A percentile compares a stretch with the other conserved stretches of the same genome.
These are phyloP conservation scores for Actinomortierella ambigua DNA, from an alignment of 371 early-diverging fungal species.

Conservation along the genomic window DNA sequence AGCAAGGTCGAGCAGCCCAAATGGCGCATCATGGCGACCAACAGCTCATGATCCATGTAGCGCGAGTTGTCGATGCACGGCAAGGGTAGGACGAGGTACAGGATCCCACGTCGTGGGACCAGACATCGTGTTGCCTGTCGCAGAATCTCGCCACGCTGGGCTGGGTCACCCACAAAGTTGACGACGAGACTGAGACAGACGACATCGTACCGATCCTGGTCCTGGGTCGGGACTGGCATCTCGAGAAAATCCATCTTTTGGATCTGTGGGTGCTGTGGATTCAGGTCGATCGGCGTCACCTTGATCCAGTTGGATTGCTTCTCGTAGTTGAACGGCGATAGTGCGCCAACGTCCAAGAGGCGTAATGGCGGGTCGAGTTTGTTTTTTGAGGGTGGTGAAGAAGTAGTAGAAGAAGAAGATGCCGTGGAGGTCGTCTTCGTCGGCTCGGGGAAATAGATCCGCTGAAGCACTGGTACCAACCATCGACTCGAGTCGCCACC, in stretches of 20 bases:
- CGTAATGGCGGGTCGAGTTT: slow-evolving; percentile 42
- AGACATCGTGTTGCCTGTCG: slow-evolving; percentile 54
- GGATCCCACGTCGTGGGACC: slow-evolving; percentile 55
- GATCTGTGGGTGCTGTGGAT: slow-evolving; percentile 79
- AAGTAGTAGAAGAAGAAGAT: background rate
- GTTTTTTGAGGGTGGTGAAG: background rate
- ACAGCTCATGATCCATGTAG: slow-evolving; percentile 78
- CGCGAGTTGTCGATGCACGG: slow-evolving; percentile 87
- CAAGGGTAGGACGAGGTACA: slow-evolving; percentile 82
- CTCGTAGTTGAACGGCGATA: slow-evolving; percentile 78
- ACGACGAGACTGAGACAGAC: slow-evolving; percentile 86
- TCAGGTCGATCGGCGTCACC: slow-evolving; percentile 82
- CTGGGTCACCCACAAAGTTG: slow-evolving; percentile 88
- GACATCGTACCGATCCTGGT: slow-evolving; percentile 66
- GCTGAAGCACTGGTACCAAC: slow-evolving; percentile 63
- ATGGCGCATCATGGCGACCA: slow-evolving; percentile 61
- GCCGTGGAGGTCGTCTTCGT: too few species aligned
- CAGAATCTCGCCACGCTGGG: slow-evolving; percentile 71
- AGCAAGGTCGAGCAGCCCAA: slow-evolving; percentile 66
- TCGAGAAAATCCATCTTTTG: slow-evolving; percentile 80
- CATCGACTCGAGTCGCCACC: slow-evolving; percentile 89
- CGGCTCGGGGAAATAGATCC: background rate
- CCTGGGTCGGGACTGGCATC: slow-evolving; percentile 52
- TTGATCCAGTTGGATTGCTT: slow-evolving; percentile 69
- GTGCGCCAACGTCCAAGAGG: slow-evolving; percentile 90